Conservation (phyloP, 331 rosid genomes). For the Prunus yedoensis region DNA sequence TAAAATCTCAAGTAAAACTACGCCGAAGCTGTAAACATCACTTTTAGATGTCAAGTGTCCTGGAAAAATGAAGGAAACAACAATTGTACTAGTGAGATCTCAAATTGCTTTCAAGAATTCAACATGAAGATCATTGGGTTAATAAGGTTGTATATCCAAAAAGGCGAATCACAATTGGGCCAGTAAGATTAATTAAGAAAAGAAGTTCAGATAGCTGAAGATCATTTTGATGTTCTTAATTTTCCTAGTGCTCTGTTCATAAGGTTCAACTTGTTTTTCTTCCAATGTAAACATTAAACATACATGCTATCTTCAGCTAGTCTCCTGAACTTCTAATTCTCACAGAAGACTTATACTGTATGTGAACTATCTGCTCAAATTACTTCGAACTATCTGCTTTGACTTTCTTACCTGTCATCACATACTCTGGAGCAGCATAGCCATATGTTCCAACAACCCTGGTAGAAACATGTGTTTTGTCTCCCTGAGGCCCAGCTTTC, state of each 20-base stretch:
- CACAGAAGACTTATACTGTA: not conserved
- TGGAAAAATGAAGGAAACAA: conserved; percentile 30
- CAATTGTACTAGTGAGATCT: conserved; percentile 26
- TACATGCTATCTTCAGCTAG: not conserved
- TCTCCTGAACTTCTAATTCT: conserved; percentile 1
- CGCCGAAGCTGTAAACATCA: conserved; percentile 92
- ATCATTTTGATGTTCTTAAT: not conserved
- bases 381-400: conserved; percentile 17
- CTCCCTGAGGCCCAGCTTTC: conserved; percentile 99
- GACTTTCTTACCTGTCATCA: conserved; percentile 78
- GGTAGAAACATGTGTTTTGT: conserved; percentile 92
- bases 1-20: conserved; percentile 80
- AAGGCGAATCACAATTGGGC: not conserved
- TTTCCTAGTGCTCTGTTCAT: not conserved
- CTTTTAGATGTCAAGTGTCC: conserved; percentile 91
- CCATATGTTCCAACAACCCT: conserved; percentile 96
- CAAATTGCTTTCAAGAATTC: conserved; percentile 12
- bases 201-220: not conserved
- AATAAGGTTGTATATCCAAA: not conserved
- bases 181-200: not conserved
- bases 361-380: not conserved
- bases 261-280: not conserved
- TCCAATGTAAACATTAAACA: not conserved
- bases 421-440: conserved; percentile 95
- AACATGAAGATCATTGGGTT: not conserved